A percentile compares a stretch with the other conserved stretches of the same genome.
Conservation (phyloP, 768 basidiomycete species). For the Ephemerocybe angulata region DNA sequence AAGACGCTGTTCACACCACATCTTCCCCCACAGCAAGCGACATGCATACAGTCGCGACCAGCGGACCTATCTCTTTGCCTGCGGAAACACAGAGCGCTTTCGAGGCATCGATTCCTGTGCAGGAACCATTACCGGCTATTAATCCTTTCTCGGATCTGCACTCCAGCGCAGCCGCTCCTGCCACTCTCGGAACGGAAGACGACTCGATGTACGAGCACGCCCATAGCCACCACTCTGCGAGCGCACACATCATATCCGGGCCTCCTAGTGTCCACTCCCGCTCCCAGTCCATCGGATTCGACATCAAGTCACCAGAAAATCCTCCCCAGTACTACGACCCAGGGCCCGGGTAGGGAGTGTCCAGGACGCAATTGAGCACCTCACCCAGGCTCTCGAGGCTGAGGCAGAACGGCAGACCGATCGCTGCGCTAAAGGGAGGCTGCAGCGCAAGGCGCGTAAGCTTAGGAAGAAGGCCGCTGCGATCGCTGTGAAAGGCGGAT, state of each 20-base stretch:
- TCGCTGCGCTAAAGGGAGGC: neutral
- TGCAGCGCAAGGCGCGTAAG: neutral
- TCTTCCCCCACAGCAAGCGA: no score
- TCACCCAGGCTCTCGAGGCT: slow-evolving; percentile 2
- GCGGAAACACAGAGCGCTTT: no score
- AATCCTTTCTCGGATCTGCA: no score
- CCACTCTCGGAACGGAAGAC: no score
- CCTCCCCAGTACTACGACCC: neutral
- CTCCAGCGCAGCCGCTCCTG: neutral
- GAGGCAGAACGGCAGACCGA: neutral
- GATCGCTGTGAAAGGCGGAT: neutral
- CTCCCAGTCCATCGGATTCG: neutral
- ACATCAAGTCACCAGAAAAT: neutral
- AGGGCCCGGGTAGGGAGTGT: neutral
- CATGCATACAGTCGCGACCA: no score
- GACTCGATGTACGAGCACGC: no score
- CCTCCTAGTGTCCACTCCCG: no score
- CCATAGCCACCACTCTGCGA: neutral
- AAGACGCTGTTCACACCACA: no score
- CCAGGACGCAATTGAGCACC: neutral
- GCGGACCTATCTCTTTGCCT: no score
- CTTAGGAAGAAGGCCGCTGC: neutral
- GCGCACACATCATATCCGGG: neutral
- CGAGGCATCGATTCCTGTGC: no score
- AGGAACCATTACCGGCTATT: no score